Evolutionary conservation across 2,329 filamentous ascomycete species (phyloP).

Genomic region (Paecilomyces dactylethromorphus): DNA sequence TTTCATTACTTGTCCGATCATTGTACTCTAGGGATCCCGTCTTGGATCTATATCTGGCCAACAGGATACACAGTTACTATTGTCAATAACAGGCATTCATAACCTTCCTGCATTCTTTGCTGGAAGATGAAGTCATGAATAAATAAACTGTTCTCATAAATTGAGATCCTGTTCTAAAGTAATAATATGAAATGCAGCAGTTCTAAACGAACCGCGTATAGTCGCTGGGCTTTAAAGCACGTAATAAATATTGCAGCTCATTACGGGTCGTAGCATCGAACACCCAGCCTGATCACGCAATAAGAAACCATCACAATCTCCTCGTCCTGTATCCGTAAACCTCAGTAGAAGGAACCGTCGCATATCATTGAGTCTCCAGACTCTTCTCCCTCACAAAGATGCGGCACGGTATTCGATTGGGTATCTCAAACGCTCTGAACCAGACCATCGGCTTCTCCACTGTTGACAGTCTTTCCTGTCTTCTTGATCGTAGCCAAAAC

Average conservation of each 20-base stretch:
- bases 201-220: neutral
- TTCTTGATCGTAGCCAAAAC: slow-evolving; percentile 87
- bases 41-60: neutral
- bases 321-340: neutral
- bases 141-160: neutral
- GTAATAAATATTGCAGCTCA: neutral
- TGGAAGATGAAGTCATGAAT: neutral
- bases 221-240: neutral
- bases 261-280: neutral
- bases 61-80: neutral
- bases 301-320: neutral
- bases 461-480: slow-evolving; percentile 88
- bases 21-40: neutral
- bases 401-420: neutral
- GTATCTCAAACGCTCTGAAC: slow-evolving; percentile 26
- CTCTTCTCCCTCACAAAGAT: neutral
- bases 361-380: neutral
- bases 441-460: slow-evolving; percentile 41
- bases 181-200: neutral
- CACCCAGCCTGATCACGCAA: neutral
- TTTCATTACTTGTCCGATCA: neutral
- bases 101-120: neutral
- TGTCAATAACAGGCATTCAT: neutral
- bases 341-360: neutral
- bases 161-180: neutral